These are phyloP conservation scores for Penicillium freii DNA, from an alignment of 2,329 filamentous ascomycete species.

Conservation along the genomic window DNA sequence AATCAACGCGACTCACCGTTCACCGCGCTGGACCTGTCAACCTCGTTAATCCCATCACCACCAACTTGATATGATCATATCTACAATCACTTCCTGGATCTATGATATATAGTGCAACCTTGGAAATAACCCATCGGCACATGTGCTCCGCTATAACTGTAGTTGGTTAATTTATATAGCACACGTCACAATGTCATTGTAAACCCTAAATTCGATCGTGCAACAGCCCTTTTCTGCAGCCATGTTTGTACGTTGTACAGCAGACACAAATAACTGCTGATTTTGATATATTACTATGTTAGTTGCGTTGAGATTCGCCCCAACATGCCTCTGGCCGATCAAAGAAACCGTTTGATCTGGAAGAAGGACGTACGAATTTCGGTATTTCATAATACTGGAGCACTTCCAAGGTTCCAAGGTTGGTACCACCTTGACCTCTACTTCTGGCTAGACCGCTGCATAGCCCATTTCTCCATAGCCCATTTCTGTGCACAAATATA, in stretches of 20 bases:
- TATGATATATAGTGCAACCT: not conserved
- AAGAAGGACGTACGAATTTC: constrained; percentile 5
- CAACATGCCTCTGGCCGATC: not conserved
- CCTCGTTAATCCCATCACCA: not conserved
- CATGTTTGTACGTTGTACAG: not conserved
- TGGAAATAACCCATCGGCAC: not conserved
- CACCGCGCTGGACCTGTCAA: not conserved
- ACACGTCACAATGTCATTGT: not conserved
- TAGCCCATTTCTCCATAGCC: no score
- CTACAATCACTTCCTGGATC: no score
- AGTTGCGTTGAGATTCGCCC: not conserved
- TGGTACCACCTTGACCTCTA: not conserved
- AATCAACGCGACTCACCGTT: constrained; percentile 11
- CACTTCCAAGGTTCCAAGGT: no score
- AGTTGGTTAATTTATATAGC: not conserved
- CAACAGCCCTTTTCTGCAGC: not conserved
- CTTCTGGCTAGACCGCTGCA: not conserved
- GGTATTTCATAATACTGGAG: not conserved
- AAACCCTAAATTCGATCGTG: not conserved
- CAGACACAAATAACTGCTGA: not conserved
- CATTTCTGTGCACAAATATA: no score
- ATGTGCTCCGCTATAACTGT: no score
- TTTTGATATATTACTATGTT: not conserved
- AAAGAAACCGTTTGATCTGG: not conserved
- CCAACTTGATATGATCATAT: not conserved